Conservation (phyloP, 176 grass and related monocot species). For the Carex cristatella region DNA sequence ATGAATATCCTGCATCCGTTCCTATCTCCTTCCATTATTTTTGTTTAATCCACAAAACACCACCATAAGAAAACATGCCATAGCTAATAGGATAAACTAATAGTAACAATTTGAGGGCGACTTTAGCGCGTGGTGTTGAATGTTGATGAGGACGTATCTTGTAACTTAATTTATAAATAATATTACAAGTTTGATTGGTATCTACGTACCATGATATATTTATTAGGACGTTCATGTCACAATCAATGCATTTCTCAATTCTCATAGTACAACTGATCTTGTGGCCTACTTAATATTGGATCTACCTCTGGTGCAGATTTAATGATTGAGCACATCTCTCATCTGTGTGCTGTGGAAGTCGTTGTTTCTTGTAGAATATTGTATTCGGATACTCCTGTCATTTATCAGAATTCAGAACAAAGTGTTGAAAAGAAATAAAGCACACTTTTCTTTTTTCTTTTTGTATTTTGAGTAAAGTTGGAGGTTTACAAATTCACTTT, state of each 20-base stretch:
- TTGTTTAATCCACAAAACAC: too few species aligned
- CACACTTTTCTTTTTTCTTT: background rate
- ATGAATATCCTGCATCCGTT: too few species aligned
- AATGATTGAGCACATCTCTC: background rate
- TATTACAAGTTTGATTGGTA: too few species aligned
- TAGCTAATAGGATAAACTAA: too few species aligned
- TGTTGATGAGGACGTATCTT: too few species aligned
- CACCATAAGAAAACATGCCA: too few species aligned
- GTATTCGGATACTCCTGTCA: background rate
- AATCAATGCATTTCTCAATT: background rate
- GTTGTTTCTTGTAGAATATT: background rate
- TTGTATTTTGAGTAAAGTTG: too few species aligned
- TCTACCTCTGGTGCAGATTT: background rate
- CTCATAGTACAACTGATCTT: background rate
- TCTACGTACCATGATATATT: background rate
- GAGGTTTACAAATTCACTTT: background rate
- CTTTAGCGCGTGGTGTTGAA: too few species aligned
- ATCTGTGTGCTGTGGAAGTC: background rate
- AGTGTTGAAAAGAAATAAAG: background rate
- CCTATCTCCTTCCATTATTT: too few species aligned
- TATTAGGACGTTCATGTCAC: background rate
- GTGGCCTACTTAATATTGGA: background rate
- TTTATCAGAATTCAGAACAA: background rate
- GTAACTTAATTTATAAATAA: too few species aligned
- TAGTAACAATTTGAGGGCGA: too few species aligned